Conservation (phyloP, 1,139 yeast species). For the Suhomyces coccinellae region DNA sequence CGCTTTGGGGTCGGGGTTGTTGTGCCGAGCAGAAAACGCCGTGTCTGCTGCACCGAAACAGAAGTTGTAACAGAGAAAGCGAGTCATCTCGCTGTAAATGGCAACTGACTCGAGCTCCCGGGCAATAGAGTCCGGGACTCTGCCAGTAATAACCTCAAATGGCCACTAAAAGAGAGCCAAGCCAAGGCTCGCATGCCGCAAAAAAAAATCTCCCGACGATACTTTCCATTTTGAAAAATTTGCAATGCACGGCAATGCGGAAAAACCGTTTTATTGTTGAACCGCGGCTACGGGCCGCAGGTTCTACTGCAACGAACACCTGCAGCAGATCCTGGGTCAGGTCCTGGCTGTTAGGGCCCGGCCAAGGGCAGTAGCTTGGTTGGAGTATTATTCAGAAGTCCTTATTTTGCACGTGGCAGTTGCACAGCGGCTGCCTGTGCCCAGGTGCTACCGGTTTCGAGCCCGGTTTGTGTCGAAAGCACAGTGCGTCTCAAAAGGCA, state of each 20-base stretch:
- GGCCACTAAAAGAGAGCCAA: background rate
- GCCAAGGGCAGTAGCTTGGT: no score
- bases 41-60: slow-evolving; percentile 1
- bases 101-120: background rate
- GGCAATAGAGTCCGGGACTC: background rate
- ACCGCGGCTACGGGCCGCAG: no score
- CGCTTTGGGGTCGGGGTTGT: background rate
- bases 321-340: no score
- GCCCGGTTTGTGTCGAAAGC: no score
- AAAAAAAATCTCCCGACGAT: background rate
- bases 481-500: no score
- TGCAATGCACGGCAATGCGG: background rate
- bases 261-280: background rate
- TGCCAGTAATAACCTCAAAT: background rate
- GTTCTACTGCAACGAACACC: no score
- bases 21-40: slow-evolving; percentile 2
- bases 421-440: no score
- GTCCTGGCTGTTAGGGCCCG: no score
- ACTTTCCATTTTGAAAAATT: background rate
- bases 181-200: background rate
- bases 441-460: no score
- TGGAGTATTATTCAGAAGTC: no score
- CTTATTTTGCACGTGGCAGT: no score
- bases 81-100: background rate
- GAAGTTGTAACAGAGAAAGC: slow-evolving; percentile 8